phyloP scores from a whole-genome alignment of 352 stramenopile genomes.

The Phytophthora colocasiae region DNA sequence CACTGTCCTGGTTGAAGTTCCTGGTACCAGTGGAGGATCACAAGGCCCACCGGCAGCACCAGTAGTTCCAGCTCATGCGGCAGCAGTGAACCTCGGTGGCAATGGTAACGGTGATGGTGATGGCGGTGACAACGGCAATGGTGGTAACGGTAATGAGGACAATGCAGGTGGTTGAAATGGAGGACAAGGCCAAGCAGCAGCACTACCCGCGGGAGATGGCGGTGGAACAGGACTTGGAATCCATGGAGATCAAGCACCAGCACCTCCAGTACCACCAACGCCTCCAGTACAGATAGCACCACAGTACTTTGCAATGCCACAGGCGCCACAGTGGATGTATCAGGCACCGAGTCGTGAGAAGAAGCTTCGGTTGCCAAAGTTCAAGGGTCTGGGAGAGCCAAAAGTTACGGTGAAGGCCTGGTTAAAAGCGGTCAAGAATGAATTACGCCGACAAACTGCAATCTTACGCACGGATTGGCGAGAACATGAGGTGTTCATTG shows the following conservation, averaged over 20 bases:
- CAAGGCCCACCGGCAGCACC: neutral
- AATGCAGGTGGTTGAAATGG: too few species aligned
- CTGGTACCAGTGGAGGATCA: neutral
- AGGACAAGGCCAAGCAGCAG: too few species aligned
- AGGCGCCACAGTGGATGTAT: conserved; percentile 1
- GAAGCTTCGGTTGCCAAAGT: neutral
- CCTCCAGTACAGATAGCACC: neutral
- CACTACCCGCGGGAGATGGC: too few species aligned
- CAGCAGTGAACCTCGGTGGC: too few species aligned
- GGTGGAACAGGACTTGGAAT: too few species aligned
- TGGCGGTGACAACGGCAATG: too few species aligned
- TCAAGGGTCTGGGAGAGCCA: neutral
- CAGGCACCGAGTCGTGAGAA: neutral
- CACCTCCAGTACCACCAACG: too few species aligned
- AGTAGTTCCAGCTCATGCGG: neutral
- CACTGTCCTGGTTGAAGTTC: neutral
- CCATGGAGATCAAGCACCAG: too few species aligned
- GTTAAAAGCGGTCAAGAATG: conserved; percentile 6
- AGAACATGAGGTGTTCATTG: conserved; percentile 2
- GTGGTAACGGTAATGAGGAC: too few species aligned
- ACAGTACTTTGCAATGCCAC: neutral
- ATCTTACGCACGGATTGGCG: neutral
- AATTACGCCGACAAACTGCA: neutral
- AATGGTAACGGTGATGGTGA: too few species aligned
- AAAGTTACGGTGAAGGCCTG: conserved; percentile 2